These are phyloP conservation scores for Purshia tridentata DNA, from an alignment of 306 rosid genomes.

Conservation along the genomic window DNA sequence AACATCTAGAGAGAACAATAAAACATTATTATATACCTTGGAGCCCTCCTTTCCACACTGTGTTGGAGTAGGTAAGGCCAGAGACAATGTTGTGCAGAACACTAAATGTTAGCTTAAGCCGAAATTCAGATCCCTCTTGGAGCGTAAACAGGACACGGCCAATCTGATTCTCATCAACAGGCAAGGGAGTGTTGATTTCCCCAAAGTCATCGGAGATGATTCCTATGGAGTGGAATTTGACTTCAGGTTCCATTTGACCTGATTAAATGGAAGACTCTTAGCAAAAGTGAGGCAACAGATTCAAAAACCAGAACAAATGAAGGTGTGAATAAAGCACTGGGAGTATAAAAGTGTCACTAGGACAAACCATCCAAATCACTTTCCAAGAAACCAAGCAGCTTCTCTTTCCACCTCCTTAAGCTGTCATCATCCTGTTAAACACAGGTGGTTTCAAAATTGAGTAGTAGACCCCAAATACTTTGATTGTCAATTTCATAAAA, in stretches of 20 bases:
- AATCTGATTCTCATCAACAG: conserved; percentile 47
- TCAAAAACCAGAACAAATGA: conserved; percentile 25
- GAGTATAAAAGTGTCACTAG: conserved; percentile 16
- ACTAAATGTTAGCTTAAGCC: conserved; percentile 67
- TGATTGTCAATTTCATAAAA: neutral
- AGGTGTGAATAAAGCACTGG: neutral
- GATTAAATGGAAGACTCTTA: conserved; percentile 2
- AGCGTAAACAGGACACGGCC: conserved; percentile 63
- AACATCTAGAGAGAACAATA: neutral
- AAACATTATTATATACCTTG: conserved; percentile 49
- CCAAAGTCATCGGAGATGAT: conserved; percentile 70
- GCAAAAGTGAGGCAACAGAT: conserved; percentile 12
- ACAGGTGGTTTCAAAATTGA: conserved; percentile 24
- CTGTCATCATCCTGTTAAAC: conserved; percentile 84
- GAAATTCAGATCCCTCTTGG: conserved; percentile 70
- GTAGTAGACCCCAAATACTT: conserved; percentile 1
- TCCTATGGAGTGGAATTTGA: conserved; percentile 76
- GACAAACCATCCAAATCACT: conserved; percentile 72
- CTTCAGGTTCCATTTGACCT: conserved; percentile 88
- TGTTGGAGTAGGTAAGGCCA: conserved; percentile 80
- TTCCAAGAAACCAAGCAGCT: conserved; percentile 89
- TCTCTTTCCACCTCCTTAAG: conserved; percentile 98
- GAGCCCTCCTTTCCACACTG: conserved; percentile 87
- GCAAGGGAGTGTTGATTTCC: conserved; percentile 68
- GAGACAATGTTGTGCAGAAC: conserved; percentile 93